Conservation (phyloP, 2,329 filamentous ascomycete genomes). For the Coleophoma crateriformis region DNA sequence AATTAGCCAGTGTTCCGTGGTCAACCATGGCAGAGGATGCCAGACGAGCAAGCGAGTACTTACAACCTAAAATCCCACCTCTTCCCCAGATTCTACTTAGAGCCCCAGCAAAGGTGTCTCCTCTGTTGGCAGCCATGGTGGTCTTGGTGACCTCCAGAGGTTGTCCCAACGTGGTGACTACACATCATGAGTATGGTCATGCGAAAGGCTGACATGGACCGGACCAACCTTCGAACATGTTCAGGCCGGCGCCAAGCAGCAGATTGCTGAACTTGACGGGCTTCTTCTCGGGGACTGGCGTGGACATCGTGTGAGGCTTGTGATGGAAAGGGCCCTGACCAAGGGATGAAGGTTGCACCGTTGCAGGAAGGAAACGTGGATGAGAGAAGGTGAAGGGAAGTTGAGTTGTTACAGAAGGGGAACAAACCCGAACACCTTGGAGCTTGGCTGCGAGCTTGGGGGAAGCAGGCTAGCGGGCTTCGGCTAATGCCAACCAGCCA, state of each 20-base stretch:
- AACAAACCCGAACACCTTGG: neutral
- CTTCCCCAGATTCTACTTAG: constrained; percentile 87
- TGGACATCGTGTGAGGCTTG: constrained; percentile 57
- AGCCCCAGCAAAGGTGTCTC: constrained; percentile 77
- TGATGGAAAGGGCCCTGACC: constrained; percentile 80
- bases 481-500: too few relatives aligned
- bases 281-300: constrained; percentile 81
- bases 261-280: constrained; percentile 99
- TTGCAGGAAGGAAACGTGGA: constrained; percentile 45
- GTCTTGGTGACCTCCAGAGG: constrained; percentile 99
- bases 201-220: neutral
- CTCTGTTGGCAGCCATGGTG: constrained; percentile 96
- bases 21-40: neutral
- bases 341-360: constrained; percentile 89
- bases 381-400: neutral
- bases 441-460: neutral
- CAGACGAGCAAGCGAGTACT: constrained; percentile 33
- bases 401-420: neutral
- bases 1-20: neutral
- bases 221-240: constrained; percentile 18
- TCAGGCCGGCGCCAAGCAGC: constrained; percentile 46
- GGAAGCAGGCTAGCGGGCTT: too few relatives aligned
- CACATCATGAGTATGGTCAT: constrained; percentile 8
- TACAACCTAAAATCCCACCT: constrained; percentile 91
- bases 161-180: constrained; percentile 58